Evolutionary conservation across 495 filamentous ascomycete genomes (phyloP).

Genomic region (Lepraria neglecta): DNA sequence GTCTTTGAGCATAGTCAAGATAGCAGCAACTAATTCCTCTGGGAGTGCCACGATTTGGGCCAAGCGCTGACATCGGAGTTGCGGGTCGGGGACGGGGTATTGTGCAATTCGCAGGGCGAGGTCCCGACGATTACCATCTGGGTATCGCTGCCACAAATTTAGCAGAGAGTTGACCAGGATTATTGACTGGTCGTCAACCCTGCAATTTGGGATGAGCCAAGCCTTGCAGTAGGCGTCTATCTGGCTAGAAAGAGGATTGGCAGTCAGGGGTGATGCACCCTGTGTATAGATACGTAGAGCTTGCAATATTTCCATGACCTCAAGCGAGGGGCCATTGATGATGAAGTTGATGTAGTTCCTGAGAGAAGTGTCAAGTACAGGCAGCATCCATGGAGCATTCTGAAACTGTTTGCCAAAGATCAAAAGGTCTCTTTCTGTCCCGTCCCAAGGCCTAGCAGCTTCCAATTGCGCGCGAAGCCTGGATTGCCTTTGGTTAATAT

Average conservation of each 20-base stretch:
- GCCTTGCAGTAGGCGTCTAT: constrained; percentile 15
- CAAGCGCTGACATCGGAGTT: constrained; percentile 1
- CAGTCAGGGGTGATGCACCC: not conserved
- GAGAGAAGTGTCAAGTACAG: not conserved
- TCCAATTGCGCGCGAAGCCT: not conserved
- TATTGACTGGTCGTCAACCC: not conserved
- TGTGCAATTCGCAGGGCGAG: constrained; percentile 9
- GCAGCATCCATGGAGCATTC: not conserved
- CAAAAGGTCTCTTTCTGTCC: not conserved
- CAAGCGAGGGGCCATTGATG: not conserved
- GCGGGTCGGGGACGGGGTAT: not conserved
- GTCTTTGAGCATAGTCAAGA: not conserved
- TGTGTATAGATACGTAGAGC: not conserved
- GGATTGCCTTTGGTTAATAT: not conserved
- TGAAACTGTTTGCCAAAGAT: not conserved
- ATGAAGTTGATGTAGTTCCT: not conserved
- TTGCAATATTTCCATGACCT: not conserved
- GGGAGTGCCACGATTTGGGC: not conserved
- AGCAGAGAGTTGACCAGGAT: constrained; percentile 3
- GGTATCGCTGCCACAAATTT: not conserved
- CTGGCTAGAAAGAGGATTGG: not conserved
- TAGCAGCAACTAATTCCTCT: not conserved
- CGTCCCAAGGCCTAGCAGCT: not conserved
- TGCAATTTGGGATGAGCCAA: not conserved
- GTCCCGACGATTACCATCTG: not conserved